Evolutionary conservation across 2,329 filamentous ascomycete species (phyloP).

Genomic region (Penicillium decumbens): DNA sequence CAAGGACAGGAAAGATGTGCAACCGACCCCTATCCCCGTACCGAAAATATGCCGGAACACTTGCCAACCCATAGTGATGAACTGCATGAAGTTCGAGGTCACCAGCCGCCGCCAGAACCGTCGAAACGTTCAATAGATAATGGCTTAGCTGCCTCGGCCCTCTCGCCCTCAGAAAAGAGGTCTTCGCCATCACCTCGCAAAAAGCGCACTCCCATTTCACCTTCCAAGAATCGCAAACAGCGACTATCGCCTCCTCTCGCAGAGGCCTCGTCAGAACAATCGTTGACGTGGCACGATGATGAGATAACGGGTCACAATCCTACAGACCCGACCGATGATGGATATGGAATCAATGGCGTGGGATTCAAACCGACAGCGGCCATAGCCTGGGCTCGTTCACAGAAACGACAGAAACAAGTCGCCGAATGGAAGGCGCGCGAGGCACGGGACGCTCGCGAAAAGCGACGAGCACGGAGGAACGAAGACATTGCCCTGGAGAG

Average conservation of each 20-base stretch:
- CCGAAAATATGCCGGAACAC: constrained; percentile 20
- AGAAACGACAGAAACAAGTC: constrained; percentile 56
- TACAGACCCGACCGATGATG: constrained; percentile 56
- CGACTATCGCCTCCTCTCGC: constrained; percentile 34
- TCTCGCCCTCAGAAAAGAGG: constrained; percentile 19
- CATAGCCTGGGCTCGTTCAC: constrained; percentile 53
- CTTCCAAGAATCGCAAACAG: constrained; percentile 25
- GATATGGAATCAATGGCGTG: constrained; percentile 60
- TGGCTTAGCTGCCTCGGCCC: constrained; percentile 4
- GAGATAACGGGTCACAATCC: constrained; percentile 60
- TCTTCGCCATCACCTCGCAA: constrained; percentile 23
- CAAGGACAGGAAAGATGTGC: constrained; percentile 16
- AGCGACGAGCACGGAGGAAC: constrained; percentile 50
- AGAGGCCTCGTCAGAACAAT: constrained; percentile 25
- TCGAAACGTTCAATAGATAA: constrained; percentile 4
- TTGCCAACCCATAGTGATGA: constrained; percentile 10
- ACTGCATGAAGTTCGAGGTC: constrained; percentile 4
- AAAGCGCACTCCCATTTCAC: constrained; percentile 16
- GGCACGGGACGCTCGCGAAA: constrained; percentile 55
- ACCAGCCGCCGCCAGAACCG: constrained; percentile 7
- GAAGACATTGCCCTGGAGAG: constrained; percentile 26
- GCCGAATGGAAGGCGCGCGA: constrained; percentile 57
- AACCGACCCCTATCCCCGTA: constrained; percentile 4
- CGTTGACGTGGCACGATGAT: constrained; percentile 53
- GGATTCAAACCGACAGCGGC: constrained; percentile 60